These are phyloP conservation scores for Malassezia vespertilionis DNA, from an alignment of 1,284 basidiomycete species.

Conservation along the genomic window DNA sequence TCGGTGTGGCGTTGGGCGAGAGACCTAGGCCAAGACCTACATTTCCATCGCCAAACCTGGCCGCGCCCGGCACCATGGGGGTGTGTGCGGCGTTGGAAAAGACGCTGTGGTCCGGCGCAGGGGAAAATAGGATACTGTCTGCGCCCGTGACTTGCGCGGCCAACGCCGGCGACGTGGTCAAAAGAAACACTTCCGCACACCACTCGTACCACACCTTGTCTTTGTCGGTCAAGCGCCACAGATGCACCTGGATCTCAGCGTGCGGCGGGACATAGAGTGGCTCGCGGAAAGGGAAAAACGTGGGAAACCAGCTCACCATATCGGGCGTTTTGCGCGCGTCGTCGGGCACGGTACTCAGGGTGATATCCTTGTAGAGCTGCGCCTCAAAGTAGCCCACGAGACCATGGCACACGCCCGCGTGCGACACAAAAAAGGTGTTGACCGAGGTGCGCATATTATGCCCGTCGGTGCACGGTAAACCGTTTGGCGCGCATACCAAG, in stretches of 20 bases:
- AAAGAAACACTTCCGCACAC: conserved; percentile 75
- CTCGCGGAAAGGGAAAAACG: conserved; percentile 83
- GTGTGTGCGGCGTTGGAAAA: conserved; percentile 41
- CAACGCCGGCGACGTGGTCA: background rate
- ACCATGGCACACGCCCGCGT: conserved; percentile 90
- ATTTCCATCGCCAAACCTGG: conserved; percentile 11
- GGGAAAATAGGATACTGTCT: conserved; percentile 9
- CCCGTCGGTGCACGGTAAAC: conserved; percentile 48
- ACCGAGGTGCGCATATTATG: conserved; percentile 49
- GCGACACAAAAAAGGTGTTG: conserved; percentile 76
- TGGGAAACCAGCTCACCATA: conserved; percentile 98
- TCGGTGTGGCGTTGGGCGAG: background rate
- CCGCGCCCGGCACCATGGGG: conserved; percentile 28
- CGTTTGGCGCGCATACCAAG: conserved; percentile 25
- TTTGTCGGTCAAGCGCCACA: conserved; percentile 74
- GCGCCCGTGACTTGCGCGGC: background rate
- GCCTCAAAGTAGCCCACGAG: conserved; percentile 97
- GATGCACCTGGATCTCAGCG: conserved; percentile 78
- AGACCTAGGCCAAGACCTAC: conserved; percentile 2
- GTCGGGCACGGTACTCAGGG: conserved; percentile 86
- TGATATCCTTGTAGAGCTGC: conserved; percentile 73
- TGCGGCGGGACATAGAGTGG: conserved; percentile 84
- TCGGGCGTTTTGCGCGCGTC: conserved; percentile 65
- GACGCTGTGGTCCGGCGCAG: background rate
- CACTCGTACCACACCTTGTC: conserved; percentile 97